A percentile compares a stretch with the other conserved stretches of the same genome.
Evolutionary conservation across 352 stramenopile species (phyloP).

Genomic region (Globisporangium emineosum): DNA sequence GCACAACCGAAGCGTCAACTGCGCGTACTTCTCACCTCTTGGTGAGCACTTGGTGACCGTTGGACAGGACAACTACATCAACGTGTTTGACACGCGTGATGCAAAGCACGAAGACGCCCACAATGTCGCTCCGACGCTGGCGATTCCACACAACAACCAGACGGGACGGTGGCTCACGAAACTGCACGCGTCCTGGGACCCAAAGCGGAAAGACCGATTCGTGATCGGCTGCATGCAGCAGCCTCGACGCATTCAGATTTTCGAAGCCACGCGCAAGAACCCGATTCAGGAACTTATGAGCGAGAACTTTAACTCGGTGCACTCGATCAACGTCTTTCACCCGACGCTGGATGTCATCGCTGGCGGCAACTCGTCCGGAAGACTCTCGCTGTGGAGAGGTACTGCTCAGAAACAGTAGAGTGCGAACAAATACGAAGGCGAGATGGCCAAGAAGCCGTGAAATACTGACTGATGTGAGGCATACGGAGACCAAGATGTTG

Average conservation of each 20-base stretch:
- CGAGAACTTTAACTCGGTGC: slow-evolving; percentile 72
- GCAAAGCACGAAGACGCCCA: slow-evolving; percentile 23
- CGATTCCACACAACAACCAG: slow-evolving; percentile 82
- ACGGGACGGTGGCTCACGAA: slow-evolving; percentile 88
- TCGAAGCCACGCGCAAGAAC: slow-evolving; percentile 58
- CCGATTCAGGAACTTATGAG: slow-evolving; percentile 69
- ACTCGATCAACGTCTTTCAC: slow-evolving; percentile 88
- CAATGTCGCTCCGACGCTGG: slow-evolving; percentile 30
- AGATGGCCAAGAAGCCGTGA: background rate
- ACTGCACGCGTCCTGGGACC: slow-evolving; percentile 78
- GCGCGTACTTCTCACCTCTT: slow-evolving; percentile 78
- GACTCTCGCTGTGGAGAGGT: slow-evolving; percentile 57
- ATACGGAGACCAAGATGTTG: background rate
- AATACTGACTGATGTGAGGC: background rate
- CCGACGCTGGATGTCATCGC: slow-evolving; percentile 64
- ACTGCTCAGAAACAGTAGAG: slow-evolving; percentile 17
- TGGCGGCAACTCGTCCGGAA: slow-evolving; percentile 74
- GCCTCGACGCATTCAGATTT: slow-evolving; percentile 80
- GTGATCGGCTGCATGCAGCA: slow-evolving; percentile 84
- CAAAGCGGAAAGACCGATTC: slow-evolving; percentile 68
- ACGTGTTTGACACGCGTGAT: slow-evolving; percentile 63
- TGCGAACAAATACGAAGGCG: slow-evolving; percentile 11
- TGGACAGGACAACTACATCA: slow-evolving; percentile 76
- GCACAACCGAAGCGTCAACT: slow-evolving; percentile 82
- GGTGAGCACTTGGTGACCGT: slow-evolving; percentile 77